These are phyloP conservation scores for Kregervanrija pseudodelftensis DNA, from an alignment of 805 yeast genomes.

Conservation along the genomic window DNA sequence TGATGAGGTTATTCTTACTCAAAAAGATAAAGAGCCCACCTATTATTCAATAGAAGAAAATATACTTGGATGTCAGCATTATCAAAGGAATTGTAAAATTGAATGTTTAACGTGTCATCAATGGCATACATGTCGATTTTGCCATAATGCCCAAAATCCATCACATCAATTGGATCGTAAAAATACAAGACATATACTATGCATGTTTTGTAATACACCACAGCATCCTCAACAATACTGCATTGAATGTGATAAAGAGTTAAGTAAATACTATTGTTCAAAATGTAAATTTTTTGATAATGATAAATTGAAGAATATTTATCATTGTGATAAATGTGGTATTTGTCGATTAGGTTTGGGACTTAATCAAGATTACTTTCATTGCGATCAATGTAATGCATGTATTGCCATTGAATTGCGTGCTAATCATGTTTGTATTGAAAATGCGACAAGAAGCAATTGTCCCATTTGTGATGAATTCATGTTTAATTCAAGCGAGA, in stretches of 20 bases:
- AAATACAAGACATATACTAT: conserved; percentile 60
- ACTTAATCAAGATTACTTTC: conserved; percentile 81
- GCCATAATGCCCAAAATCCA: conserved; percentile 61
- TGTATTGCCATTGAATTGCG: conserved; percentile 77
- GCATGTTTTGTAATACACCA: conserved; percentile 73
- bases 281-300: conserved; percentile 79
- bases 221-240: conserved; percentile 72
- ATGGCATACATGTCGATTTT: conserved; percentile 79
- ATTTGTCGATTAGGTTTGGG: conserved; percentile 90
- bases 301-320: conserved; percentile 70
- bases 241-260: conserved; percentile 52
- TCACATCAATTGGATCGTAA: conserved; percentile 54
- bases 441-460: conserved; percentile 80
- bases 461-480: conserved; percentile 93
- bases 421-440: conserved; percentile 76
- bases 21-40: conserved; percentile 40
- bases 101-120: conserved; percentile 69
- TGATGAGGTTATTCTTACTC: conserved; percentile 37
- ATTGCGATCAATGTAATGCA: conserved; percentile 83
- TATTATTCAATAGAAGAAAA: conserved; percentile 37
- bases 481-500: conserved; percentile 72
- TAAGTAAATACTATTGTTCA: conserved; percentile 73
- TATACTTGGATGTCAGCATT: conserved; percentile 73
- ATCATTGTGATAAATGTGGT: conserved; percentile 90
- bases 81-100: conserved; percentile 73